These are phyloP conservation scores for Populus nigra DNA, from an alignment of 345 rosid species.

Conservation along the genomic window DNA sequence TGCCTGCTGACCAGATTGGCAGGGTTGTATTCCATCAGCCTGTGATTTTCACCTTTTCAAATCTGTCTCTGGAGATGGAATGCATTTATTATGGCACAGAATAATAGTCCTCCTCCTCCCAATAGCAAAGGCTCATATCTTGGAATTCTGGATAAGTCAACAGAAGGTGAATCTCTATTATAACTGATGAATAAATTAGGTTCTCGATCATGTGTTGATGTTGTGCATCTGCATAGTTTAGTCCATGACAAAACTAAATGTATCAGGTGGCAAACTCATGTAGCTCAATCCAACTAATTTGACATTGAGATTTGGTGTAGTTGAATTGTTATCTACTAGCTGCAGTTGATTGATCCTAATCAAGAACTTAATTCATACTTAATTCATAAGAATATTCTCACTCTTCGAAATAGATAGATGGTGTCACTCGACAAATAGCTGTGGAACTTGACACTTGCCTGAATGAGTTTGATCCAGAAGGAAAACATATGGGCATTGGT, in stretches of 20 bases:
- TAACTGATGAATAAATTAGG: not conserved
- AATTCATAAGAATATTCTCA: not conserved
- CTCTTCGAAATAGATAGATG: conserved; percentile 17
- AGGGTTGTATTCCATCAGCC: conserved; percentile 28
- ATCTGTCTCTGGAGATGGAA: conserved; percentile 30
- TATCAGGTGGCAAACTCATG: no score
- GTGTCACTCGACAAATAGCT: conserved; percentile 28
- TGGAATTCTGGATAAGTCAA: conserved; percentile 35
- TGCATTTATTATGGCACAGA: conserved; percentile 37
- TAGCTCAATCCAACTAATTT: no score
- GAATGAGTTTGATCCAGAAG: conserved; percentile 41
- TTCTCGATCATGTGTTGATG: not conserved
- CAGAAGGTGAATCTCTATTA: conserved; percentile 23
- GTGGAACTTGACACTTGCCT: conserved; percentile 43
- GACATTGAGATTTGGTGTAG: no score
- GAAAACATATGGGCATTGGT: conserved; percentile 35
- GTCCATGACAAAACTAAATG: no score
- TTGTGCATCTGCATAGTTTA: not conserved
- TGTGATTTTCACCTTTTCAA: conserved; percentile 26
- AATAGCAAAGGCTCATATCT: conserved; percentile 32
- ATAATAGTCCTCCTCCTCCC: conserved; percentile 22
- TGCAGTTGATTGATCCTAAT: not conserved
- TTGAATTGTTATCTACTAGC: no score
- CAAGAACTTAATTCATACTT: not conserved
- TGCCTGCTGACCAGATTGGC: conserved; percentile 14